Evolutionary conservation across 2,329 filamentous ascomycete genomes (phyloP).

Genomic region (Fusarium tjaetaba): DNA sequence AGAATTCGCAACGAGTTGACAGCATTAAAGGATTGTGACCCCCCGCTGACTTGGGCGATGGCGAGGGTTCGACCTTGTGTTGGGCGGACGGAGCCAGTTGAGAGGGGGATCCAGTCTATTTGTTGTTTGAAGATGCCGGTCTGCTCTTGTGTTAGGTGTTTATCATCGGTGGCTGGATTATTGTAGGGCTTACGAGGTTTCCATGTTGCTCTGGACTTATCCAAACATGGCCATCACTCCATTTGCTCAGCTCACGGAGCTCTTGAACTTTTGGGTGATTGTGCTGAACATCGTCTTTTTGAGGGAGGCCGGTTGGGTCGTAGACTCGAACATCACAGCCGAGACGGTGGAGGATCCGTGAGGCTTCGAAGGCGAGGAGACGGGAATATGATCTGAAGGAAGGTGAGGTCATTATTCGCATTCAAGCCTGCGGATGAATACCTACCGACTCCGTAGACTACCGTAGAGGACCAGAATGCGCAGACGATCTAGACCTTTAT

Average conservation of each 20-base stretch:
- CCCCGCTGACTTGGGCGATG: background rate
- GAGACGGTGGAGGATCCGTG: background rate
- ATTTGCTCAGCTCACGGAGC: background rate
- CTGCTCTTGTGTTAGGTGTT: background rate
- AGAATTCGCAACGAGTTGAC: background rate
- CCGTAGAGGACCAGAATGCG: background rate
- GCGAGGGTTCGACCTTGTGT: background rate
- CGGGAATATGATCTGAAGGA: background rate
- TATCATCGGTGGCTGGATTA: too few species aligned
- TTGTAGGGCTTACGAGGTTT: background rate
- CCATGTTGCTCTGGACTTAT: background rate
- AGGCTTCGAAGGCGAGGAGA: background rate
- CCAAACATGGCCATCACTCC: background rate
- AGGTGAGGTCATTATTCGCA: accelerated
- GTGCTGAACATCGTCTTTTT: background rate
- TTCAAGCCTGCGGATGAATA: accelerated
- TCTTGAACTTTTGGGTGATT: background rate
- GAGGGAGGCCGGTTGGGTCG: background rate
- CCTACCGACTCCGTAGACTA: background rate
- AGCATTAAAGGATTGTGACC: background rate
- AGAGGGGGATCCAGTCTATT: background rate
- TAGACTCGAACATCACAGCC: background rate
- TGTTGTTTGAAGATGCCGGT: slow-evolving; percentile 9
- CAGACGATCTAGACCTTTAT: background rate
- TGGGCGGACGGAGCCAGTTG: background rate